Evolutionary conservation across 306 rosid genomes (phyloP).

Genomic region (Rubus parviflorus): DNA sequence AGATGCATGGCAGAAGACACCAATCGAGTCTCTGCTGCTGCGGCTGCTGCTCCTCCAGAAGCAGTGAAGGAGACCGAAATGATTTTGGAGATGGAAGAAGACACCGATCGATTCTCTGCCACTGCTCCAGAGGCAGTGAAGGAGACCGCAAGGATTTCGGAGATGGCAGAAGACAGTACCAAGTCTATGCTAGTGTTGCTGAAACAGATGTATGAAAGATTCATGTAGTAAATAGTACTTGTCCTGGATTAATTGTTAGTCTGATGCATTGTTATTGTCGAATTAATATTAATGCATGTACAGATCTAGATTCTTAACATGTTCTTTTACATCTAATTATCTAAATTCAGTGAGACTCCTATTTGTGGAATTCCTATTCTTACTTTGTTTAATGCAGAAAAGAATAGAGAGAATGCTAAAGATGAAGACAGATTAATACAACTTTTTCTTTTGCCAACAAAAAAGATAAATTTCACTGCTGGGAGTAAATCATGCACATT

Average conservation of each 20-base stretch:
- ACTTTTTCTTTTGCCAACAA: too few relatives aligned
- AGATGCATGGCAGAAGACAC: slow-evolving; percentile 28
- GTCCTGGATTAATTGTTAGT: not conserved
- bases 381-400: not conserved
- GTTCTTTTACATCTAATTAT: too few relatives aligned
- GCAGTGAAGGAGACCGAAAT: too few relatives aligned
- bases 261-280: not conserved
- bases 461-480: too few relatives aligned
- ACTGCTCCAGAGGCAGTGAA: not conserved
- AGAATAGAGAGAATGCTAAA: too few relatives aligned
- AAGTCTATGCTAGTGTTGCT: not conserved
- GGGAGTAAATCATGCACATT: too few relatives aligned
- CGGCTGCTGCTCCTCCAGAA: too few relatives aligned
- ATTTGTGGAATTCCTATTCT: not conserved
- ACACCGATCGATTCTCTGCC: not conserved
- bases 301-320: not conserved
- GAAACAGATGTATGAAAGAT: not conserved
- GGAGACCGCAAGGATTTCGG: not conserved
- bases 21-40: not conserved
- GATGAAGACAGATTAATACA: too few relatives aligned
- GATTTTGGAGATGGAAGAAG: too few relatives aligned
- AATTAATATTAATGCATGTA: not conserved
- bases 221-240: not conserved
- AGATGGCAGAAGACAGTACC: not conserved
- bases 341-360: not conserved